Percentiles rank a stretch among this genome's conserved stretches.
Conservation (phyloP, 306 rosid genomes). For the Hippophae gyantsensis region DNA sequence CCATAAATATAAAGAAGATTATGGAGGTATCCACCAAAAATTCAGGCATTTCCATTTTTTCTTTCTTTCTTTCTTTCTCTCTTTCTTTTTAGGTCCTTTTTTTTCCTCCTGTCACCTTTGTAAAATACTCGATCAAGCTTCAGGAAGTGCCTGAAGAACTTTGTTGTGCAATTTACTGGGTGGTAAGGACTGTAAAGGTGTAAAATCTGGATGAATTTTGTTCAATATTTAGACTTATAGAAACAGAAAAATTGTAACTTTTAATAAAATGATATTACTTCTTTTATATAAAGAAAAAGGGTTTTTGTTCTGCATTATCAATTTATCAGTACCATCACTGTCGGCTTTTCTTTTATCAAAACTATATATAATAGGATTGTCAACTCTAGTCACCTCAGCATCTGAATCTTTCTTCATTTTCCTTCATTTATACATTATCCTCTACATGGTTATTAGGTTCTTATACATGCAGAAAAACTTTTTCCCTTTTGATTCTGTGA, state of each 20-base stretch:
- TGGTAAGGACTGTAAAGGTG: conserved; percentile 67
- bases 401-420: conserved; percentile 31
- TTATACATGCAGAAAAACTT: conserved; percentile 6
- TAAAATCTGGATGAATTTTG: conserved; percentile 48
- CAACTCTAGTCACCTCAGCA: conserved; percentile 26
- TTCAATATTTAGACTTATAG: conserved; percentile 32
- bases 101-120: conserved; percentile 36
- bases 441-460: conserved; percentile 11
- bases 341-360: conserved; percentile 18
- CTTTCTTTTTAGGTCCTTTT: conserved; percentile 10
- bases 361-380: conserved; percentile 11
- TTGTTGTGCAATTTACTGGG: conserved; percentile 42
- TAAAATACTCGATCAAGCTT: conserved; percentile 34
- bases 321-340: conserved; percentile 22
- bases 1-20: conserved; percentile 10
- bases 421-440: conserved; percentile 3
- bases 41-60: conserved; percentile 41
- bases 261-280: conserved; percentile 37
- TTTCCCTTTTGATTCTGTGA: conserved; percentile 13
- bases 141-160: conserved; percentile 25
- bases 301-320: conserved; percentile 24
- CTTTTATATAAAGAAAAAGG: conserved; percentile 19
- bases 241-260: conserved; percentile 35
- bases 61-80: not conserved
- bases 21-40: conserved; percentile 36